A percentile compares a stretch with the other conserved stretches of the same genome.
Conservation (phyloP, 1,284 basidiomycete species). For the Coniferiporia sulphurascens region DNA sequence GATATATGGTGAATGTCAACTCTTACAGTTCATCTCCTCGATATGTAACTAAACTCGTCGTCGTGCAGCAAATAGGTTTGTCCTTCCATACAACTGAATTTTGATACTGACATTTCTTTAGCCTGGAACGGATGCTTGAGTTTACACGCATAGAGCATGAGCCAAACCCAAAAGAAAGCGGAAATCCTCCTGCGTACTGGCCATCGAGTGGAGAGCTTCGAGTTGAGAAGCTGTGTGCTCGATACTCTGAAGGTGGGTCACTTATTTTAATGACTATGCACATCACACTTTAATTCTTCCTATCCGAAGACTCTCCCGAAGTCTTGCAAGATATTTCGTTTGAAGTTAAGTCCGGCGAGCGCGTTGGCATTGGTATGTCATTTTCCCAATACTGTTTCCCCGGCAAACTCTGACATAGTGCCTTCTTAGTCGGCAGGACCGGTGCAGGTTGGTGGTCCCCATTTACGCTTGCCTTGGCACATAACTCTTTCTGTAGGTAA, state of each 20-base stretch:
- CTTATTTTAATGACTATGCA: too few relatives aligned
- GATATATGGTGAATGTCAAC: slow-evolving; percentile 14
- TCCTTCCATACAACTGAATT: background rate
- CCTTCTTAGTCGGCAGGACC: slow-evolving; percentile 32
- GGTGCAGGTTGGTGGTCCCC: slow-evolving; percentile 30
- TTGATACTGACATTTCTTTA: background rate
- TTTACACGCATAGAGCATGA: slow-evolving; percentile 41
- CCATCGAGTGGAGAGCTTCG: slow-evolving; percentile 37
- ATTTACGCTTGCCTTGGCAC: background rate
- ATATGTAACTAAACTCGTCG: too few relatives aligned
- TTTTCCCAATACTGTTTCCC: background rate
- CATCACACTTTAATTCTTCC: background rate
- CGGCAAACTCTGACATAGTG: background rate
- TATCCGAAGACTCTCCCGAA: slow-evolving; percentile 25
- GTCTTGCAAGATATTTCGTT: slow-evolving; percentile 37
- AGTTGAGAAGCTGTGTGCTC: slow-evolving; percentile 29
- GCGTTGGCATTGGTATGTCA: slow-evolving; percentile 36
- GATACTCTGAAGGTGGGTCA: slow-evolving; percentile 21
- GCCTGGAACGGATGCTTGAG: slow-evolving; percentile 39
- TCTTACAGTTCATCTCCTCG: background rate
- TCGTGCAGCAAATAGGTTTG: slow-evolving; percentile 16
- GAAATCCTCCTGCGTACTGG: slow-evolving; percentile 35
- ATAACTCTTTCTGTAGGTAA: slow-evolving; percentile 3
- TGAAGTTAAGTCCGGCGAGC: slow-evolving; percentile 36
- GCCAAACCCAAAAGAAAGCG: slow-evolving; percentile 25